These are phyloP conservation scores for Trichoderma reesei DNA, from an alignment of 495 filamentous ascomycete species.

Conservation along the genomic window DNA sequence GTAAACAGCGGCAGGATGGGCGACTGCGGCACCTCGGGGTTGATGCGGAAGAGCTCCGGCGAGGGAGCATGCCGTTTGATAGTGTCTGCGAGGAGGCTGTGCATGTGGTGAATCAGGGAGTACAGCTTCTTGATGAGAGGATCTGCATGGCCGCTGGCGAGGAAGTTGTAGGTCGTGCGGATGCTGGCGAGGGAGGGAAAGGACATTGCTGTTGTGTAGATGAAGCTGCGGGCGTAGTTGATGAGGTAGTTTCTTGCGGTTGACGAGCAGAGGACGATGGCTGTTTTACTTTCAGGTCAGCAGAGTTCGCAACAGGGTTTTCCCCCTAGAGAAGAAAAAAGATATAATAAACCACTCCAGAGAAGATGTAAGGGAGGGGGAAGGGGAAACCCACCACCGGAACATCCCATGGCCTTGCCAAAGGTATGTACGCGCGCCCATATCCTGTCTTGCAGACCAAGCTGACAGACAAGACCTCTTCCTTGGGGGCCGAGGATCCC, in stretches of 20 bases:
- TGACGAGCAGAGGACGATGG: slow-evolving; percentile 38
- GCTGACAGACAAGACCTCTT: slow-evolving; percentile 54
- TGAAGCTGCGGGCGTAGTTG: slow-evolving; percentile 52
- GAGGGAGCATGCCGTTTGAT: slow-evolving; percentile 12
- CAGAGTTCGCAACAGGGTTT: no score
- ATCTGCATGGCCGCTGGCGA: slow-evolving; percentile 34
- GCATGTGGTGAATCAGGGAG: slow-evolving; percentile 21
- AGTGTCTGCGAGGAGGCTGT: slow-evolving; percentile 16
- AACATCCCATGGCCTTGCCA: slow-evolving; percentile 64
- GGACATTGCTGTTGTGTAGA: slow-evolving; percentile 51
- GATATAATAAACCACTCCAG: background rate
- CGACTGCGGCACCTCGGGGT: slow-evolving; percentile 19
- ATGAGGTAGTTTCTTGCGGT: slow-evolving; percentile 46
- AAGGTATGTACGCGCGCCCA: slow-evolving; percentile 67
- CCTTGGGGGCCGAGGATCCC: slow-evolving; percentile 56
- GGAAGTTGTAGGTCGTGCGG: slow-evolving; percentile 36
- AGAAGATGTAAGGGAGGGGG: slow-evolving; percentile 2
- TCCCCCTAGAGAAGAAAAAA: background rate
- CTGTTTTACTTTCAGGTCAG: slow-evolving; percentile 15
- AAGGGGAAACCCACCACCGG: slow-evolving; percentile 50
- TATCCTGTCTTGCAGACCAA: slow-evolving; percentile 55
- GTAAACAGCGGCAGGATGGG: slow-evolving; percentile 37
- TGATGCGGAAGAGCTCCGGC: slow-evolving; percentile 18
- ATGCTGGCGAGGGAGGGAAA: slow-evolving; percentile 45
- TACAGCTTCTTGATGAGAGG: slow-evolving; percentile 20